Evolutionary conservation across 2,329 filamentous ascomycete genomes (phyloP), one percentile per base, ranked within the genome.

Genomic region (Penicillium glabrum): DNA sequence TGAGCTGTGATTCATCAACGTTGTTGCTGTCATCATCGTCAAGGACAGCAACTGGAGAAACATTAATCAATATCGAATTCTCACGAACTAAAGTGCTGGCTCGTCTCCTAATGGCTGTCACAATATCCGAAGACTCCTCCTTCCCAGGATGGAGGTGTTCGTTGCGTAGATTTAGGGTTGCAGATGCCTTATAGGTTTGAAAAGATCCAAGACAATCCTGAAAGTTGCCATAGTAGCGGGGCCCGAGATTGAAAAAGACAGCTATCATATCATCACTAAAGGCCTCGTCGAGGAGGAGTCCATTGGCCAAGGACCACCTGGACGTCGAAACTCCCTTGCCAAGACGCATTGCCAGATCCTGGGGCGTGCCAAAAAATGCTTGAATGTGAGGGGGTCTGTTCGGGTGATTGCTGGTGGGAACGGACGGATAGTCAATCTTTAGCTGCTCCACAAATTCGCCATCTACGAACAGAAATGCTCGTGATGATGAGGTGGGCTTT

Each of bases 181-280:
- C 93, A 1, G 95, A 98, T 7, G 95, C 93, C 67, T 90, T 87
- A 70, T 99, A 99, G 0, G 96, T 99, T 70, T 98, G 92, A 68
- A 99, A 96, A 1, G 92, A 93, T 5, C 96, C 95, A 14, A 99
- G 82, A 65, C 91, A 95, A 69, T 99, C 95, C 75, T 99, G 95
- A 66, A 96, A 96, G 70, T 99, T 99, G 16, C 95, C 95, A 69
- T 91, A 88, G 66, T 99, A 99, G 47, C 91, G 86, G 24, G 92
- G 89, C 0, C 95, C 93, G 19, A 99, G 86, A 49, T 93, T 90
- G 70, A 89, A 91, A 67, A 96, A 91, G 0, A 99, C 95, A 13
- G 93, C 89, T 54, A 99, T 82, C 58, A 96, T 84, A 72, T 99
- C 95, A 69, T 98, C 93, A 57, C 91, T 96, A 35, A 97, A 79